Evolutionary conservation across 2,329 filamentous ascomycete species (phyloP), one percentile per base, ranked within the genome.

Genomic region (Lasiodiplodia gonubiensis): DNA sequence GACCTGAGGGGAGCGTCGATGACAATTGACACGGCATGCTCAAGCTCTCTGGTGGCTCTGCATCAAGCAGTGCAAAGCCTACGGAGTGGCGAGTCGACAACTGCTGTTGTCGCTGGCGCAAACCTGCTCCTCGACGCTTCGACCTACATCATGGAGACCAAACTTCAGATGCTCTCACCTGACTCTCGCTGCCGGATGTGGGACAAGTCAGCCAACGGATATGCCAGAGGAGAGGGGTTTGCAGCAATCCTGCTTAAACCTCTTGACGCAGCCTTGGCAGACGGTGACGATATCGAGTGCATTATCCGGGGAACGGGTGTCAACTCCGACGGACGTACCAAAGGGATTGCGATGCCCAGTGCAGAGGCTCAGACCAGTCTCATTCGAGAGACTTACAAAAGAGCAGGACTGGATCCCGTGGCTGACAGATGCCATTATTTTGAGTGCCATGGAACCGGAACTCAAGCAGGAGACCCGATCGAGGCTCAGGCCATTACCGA

Each of bases 201-300:
- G 70, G 73, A 75, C 33, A 25, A 23, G 2, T 30, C 16, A 2
- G 67, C 67, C 1, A 30, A 68, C 27, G 67, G 67, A 3, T 68
- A 68, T 49, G 67, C 64, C 7, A 48, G 67, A 30, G 67, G 67
- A 3, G 86, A 87, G 67, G 84, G 84, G 0, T 74, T 85, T 23
- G 80, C 80, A 0, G 74, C 77, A 1, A 69, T 87, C 0, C 73
- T 87, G 1, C 69, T 88, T 0, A 87, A 87, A 72, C 78, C 74
- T 1, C 70, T 87, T 0, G 74, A 72, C 3, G 73, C 78, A 2
- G 86, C 86, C 0, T 60, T 87, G 12, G 73, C 69, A 0, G 78
- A 82, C 69, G 78, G 78, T 4, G 81, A 83, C 69, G 72, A 75
- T 12, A 79, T 84, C 23, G 77, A 81, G 55, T 77, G 77, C 51